Evolutionary conservation across 768 basidiomycete species (phyloP).

Genomic region (Tephrocybe sp.): DNA sequence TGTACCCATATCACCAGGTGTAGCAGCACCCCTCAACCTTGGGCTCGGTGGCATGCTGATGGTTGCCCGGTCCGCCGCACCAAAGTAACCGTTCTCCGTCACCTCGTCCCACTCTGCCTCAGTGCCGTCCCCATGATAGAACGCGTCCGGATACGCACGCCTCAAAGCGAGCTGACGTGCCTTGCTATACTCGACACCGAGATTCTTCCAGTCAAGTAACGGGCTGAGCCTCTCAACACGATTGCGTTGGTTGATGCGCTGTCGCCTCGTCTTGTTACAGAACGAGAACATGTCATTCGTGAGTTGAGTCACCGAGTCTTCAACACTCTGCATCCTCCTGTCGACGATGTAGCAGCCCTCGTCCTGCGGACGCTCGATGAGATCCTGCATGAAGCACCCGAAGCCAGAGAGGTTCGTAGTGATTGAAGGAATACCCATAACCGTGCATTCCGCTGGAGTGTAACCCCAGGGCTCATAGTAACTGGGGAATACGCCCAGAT

Average conservation of each 20-base stretch:
- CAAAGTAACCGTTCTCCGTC: constrained; percentile 33
- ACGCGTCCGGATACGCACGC: constrained; percentile 94
- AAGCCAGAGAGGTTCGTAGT: constrained; percentile 99
- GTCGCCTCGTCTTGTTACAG: constrained; percentile 82
- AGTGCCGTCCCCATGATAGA: constrained; percentile 47
- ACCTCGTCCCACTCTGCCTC: constrained; percentile 42
- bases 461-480: constrained; percentile 98
- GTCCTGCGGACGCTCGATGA: constrained; percentile 91
- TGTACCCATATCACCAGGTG: constrained; percentile 92
- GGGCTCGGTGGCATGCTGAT: constrained; percentile 90
- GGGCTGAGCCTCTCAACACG: constrained; percentile 93
- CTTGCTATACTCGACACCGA: constrained; percentile 97
- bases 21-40: constrained; percentile 79
- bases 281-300: constrained; percentile 75
- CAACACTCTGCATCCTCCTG: constrained; percentile 83
- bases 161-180: constrained; percentile 88
- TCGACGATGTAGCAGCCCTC: constrained; percentile 98
- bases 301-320: constrained; percentile 88
- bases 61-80: constrained; percentile 59
- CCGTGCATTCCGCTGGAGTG: constrained; percentile 98
- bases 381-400: constrained; percentile 97
- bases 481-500: constrained; percentile 97
- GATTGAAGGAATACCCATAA: constrained; percentile 98
- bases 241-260: constrained; percentile 98
- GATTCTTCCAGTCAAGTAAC: constrained; percentile 96